Base-by-base conservation (phyloP, 192 early-diverging fungal genomes). In the Martensiomyces pterosporus region DNA sequence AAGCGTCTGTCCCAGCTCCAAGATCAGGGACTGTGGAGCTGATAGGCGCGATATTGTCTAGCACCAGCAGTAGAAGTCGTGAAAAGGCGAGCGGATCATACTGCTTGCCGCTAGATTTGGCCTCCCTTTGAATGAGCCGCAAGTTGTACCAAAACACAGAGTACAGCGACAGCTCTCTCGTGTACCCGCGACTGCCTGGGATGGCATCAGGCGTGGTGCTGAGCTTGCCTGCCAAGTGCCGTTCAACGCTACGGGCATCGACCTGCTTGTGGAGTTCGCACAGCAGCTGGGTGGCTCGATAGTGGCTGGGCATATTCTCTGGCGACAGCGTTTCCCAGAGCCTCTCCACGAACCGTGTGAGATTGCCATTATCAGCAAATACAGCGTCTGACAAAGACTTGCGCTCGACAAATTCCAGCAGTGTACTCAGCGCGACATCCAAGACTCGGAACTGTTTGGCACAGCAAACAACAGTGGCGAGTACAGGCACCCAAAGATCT, bases 61-160 rank as follows among this genome's bases (percentile, higher is more conserved):
- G 57, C 39, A 89, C 80, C 7, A 94, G 49, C 50, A 92, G 85
- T 70, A 92, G 78, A 3, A 86, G 82, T 41, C 89, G 64, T 1
- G 84, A 73, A 60, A 93, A 93, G 1, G 75, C 64, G 24, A 78
- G 39, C 0, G 57, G 45, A 12, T 67, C 60, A 27, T 49, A 45
- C 6, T 8, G 23, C 8, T 23, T 33, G 13, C 15, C 37, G 48
- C 21, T 9, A 32, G 32, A 53, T 10, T 27, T 23, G 3, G 15
- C 32, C 24, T 46, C 45, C 6, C 49, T 27, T 33, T 58, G 60
- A n/a, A 59, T 47, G 9, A 47, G 17, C 3, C 57, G 54, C 49
- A 73, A 18, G 37, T 56, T 51, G 49, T 48, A 56, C 69, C 69
- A 73, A n/a, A 73, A 57, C 32, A 57, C 55, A 0, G 58, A 43